Base-by-base conservation (phyloP, 176 grass and related monocot genomes). In the Ensete ventricosum region DNA sequence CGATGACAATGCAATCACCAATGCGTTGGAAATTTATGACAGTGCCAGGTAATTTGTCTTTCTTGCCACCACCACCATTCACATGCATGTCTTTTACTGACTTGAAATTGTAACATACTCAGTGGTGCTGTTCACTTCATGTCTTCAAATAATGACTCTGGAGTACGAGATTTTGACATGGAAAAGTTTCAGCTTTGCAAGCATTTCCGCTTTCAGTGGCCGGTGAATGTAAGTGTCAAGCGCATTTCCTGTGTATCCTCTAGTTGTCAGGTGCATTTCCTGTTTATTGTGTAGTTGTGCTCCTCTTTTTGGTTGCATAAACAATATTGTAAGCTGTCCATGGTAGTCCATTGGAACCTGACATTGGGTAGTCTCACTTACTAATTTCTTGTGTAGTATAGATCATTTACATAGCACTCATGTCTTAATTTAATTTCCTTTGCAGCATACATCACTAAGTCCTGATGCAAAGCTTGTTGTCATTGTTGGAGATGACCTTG, bases 1-100 rank as follows among this genome's bases (percentile, higher is more conserved):
- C 62, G 88, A 87, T 16, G 93, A 96, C 62, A 92, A 92, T 86
- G 89, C 93, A 73, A 96, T 92, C 66, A 96, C 89, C 8, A 96
- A 96, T 74, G 89, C 93, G 52, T 81, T 96, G 64, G 93, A 96
- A 64, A 92, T 96, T 76, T 87, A 90, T 81, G 87, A 85, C 58
- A 80, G 83, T 21, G 29, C 58, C 54, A 92, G 84, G 89, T 96
- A 86, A 23, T 63, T 84, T 5, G n/a, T 67, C 34, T 51, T 19
- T 62, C 62, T 81, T 66, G 53, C 65, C 34, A 75, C 12, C 2
- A 75, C 12, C 2, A 21, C 34, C 22, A 11, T 75, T 66, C 8
- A 62, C 25, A 20, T 34, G 13, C 34, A 76, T 88, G 27, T 27
- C 20, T 55, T 81, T 64, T 54, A 21, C 81, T 90, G 17, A 83